Base-by-base conservation (phyloP, 345 rosid genomes). In the Eucalyptus sp. region DNA sequence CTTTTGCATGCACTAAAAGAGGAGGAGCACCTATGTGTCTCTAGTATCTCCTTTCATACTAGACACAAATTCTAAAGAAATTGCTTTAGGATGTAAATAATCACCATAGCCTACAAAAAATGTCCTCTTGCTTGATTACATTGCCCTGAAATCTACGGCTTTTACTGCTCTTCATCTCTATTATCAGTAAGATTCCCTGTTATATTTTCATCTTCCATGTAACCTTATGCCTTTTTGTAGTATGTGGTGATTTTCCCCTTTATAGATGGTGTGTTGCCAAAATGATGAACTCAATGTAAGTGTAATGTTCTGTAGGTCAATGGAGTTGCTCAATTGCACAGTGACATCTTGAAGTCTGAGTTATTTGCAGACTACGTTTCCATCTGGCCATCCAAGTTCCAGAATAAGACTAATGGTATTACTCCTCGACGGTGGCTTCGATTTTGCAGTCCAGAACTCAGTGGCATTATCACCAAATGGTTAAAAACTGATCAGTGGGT, bases 401-500 rank as follows among this genome's bases (percentile, higher is more conserved):
- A 97, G 93, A 97, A 97, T 84, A 97, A 97, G 92, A 97, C 99
- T 81, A 97, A 97, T 89, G 99, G 99, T 87, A 95, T 97, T 80
- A 97, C 99, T 88, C 99, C 99, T 89, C 98, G 98, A 83, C 94
- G 99, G 58, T 97, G 99, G 99, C 97, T 97, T 89, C 93, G 95
- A 51, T 97, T 97, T 92, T 97, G 99, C 94, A 97, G 94, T 92
- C 99, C 99, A 88, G 98, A 96, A 94, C 98, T 97, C 68, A 96
- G 99, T 94, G 91, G 92, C 90, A 95, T 97, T 90, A 97, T 97
- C 91, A 96, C 98, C 56, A 96, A 95, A 92, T 94, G 98, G 97
- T 93, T 97, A 89, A 95, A 95, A 92, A 96, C 99, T 51, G 97
- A 97, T 90, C 91, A 94, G 87, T 97, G 99, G 99, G 93, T 96